A percentile compares a stretch with the other conserved stretches of the same genome.
phyloP scores from a whole-genome alignment of 805 yeast species.

The Wickerhamomyces queroliae region DNA sequence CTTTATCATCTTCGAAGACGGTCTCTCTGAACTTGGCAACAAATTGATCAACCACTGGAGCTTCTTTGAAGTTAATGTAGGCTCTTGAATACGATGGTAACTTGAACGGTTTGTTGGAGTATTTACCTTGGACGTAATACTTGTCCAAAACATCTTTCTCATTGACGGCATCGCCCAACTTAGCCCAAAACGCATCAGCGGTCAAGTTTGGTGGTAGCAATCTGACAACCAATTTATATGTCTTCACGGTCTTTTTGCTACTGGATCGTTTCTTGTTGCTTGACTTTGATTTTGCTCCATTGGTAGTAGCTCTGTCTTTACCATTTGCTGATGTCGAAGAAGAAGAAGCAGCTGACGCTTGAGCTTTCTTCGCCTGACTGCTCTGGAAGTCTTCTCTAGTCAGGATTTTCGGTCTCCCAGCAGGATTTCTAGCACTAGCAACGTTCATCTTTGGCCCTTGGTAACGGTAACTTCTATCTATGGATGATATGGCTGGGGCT shows the following conservation, averaged over 20 bases:
- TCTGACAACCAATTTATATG: conserved; percentile 29
- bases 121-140: conserved; percentile 38
- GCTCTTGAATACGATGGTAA: conserved; percentile 35
- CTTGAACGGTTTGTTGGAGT: conserved; percentile 32
- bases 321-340: neutral
- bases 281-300: neutral
- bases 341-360: neutral
- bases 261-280: neutral
- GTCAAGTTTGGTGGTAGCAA: conserved; percentile 37
- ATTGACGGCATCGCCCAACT: conserved; percentile 11
- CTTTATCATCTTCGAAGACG: conserved; percentile 18
- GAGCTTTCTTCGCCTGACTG: neutral
- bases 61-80: conserved; percentile 31
- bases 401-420: neutral
- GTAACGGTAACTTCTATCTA: too few relatives aligned
- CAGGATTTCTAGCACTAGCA: conserved; percentile 4
- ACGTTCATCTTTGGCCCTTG: conserved; percentile 10
- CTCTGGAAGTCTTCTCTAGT: conserved; percentile 1
- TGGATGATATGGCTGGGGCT: neutral
- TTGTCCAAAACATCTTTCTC: conserved; percentile 9
- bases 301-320: conserved; percentile 1
- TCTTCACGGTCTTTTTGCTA: conserved; percentile 2
- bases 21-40: conserved; percentile 16
- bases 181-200: conserved; percentile 24
- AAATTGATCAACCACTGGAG: conserved; percentile 23